These are phyloP conservation scores for Clitopilus hobsonii DNA, from an alignment of 768 basidiomycete genomes.

Conservation along the genomic window DNA sequence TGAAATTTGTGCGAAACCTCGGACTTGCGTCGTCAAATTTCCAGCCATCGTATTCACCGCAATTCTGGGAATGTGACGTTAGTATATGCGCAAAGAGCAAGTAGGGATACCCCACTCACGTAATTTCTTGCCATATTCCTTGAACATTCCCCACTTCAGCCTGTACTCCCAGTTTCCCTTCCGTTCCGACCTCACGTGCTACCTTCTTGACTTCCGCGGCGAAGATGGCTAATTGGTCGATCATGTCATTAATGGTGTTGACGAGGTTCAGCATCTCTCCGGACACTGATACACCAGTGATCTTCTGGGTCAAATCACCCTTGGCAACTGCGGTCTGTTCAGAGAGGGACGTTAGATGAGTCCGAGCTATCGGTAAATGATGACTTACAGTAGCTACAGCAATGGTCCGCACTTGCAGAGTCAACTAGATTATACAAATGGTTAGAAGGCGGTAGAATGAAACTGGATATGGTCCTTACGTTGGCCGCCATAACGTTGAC, in stretches of 20 bases:
- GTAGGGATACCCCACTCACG: constrained; percentile 46
- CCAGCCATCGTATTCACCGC: constrained; percentile 98
- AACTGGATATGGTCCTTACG: constrained; percentile 39
- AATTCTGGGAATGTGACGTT: constrained; percentile 42
- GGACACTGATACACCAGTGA: constrained; percentile 85
- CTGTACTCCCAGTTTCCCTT: constrained; percentile 97
- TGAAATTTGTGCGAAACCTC: constrained; percentile 98
- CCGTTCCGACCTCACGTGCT: constrained; percentile 94
- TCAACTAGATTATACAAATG: constrained; percentile 51
- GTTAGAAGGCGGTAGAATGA: background rate
- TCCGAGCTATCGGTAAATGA: background rate
- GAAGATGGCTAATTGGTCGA: constrained; percentile 54
- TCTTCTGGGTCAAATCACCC: constrained; percentile 92
- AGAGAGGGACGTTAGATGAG: background rate
- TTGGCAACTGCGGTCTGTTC: constrained; percentile 83
- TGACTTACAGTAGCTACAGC: constrained; percentile 80
- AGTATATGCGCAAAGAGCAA: background rate
- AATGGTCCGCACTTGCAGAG: constrained; percentile 89
- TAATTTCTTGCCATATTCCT: constrained; percentile 98
- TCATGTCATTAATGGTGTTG: constrained; percentile 93
- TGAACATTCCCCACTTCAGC: constrained; percentile 96
- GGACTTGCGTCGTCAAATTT: constrained; percentile 95
- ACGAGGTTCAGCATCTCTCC: constrained; percentile 96
- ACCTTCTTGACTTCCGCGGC: constrained; percentile 82
- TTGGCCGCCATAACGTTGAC: constrained; percentile 96